Conservation (phyloP, 257 asterid genomes). For the Nyctanthes arbortristis region DNA sequence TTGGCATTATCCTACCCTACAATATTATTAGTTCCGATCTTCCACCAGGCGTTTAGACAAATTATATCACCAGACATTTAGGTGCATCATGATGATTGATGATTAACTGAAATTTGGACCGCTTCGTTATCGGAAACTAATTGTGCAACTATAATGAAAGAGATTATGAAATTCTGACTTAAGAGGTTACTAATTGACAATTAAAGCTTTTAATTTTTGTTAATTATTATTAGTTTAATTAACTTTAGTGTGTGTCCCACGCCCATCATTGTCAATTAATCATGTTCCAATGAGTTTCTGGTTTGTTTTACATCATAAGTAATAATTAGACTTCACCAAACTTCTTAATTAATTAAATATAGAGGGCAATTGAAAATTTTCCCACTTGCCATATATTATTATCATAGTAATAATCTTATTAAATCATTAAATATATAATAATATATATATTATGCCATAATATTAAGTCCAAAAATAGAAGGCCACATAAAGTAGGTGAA, state of each 20-base stretch:
- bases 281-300: not conserved
- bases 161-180: too few species aligned
- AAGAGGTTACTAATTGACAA: not conserved
- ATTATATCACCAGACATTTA: too few species aligned
- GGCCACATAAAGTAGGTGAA: not conserved
- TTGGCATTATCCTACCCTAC: too few species aligned
- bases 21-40: too few species aligned
- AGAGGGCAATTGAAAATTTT: not conserved
- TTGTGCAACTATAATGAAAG: too few species aligned
- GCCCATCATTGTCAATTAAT: not conserved
- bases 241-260: not conserved
- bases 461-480: not conserved
- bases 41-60: too few species aligned
- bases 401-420: not conserved
- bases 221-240: not conserved
- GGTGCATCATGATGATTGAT: too few species aligned
- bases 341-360: not conserved
- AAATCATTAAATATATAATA: not conserved
- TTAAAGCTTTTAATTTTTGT: not conserved
- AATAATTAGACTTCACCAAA: not conserved
- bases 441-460: not conserved
- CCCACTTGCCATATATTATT: not conserved
- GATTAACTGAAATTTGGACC: too few species aligned
- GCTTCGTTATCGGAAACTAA: too few species aligned
- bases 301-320: not conserved